Evolutionary conservation across 139 green algal genomes (phyloP).

Genomic region (Bryopsis sp.): DNA sequence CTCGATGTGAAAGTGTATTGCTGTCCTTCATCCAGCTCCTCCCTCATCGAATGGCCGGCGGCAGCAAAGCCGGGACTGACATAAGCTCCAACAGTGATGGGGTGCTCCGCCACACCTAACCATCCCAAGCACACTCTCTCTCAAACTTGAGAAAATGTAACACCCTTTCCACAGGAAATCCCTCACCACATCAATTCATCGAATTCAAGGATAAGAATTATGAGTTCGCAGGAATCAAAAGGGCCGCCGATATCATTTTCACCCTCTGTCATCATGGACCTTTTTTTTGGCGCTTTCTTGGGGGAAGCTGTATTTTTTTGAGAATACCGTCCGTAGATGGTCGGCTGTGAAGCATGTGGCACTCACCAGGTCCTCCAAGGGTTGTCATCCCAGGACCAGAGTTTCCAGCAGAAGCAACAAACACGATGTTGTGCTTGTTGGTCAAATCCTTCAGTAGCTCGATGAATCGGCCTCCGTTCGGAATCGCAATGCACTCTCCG

Average conservation of each 20-base stretch:
- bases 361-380: constrained; percentile 62
- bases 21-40: constrained; percentile 25
- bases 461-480: constrained; percentile 51
- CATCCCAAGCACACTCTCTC: too few relatives aligned
- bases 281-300: too few relatives aligned
- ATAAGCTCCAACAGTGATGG: constrained; percentile 76
- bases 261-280: too few relatives aligned
- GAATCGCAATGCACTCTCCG: constrained; percentile 56
- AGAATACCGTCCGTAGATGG: too few relatives aligned
- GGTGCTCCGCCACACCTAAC: too few relatives aligned
- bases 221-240: too few relatives aligned
- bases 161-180: too few relatives aligned
- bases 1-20: constrained; percentile 76
- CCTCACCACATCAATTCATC: not conserved
- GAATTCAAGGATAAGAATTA: too few relatives aligned
- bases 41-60: constrained; percentile 55
- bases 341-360: not conserved
- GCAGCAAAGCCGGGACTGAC: constrained; percentile 68
- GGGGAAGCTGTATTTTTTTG: too few relatives aligned
- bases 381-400: constrained; percentile 74
- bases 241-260: too few relatives aligned
- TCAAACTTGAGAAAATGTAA: too few relatives aligned
- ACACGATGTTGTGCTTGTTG: constrained; percentile 76
- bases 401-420: constrained; percentile 74
- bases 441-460: constrained; percentile 60